Evolutionary conservation across 805 yeast genomes (phyloP), one percentile per base, ranked within the genome.

Genomic region (Candida pini): DNA sequence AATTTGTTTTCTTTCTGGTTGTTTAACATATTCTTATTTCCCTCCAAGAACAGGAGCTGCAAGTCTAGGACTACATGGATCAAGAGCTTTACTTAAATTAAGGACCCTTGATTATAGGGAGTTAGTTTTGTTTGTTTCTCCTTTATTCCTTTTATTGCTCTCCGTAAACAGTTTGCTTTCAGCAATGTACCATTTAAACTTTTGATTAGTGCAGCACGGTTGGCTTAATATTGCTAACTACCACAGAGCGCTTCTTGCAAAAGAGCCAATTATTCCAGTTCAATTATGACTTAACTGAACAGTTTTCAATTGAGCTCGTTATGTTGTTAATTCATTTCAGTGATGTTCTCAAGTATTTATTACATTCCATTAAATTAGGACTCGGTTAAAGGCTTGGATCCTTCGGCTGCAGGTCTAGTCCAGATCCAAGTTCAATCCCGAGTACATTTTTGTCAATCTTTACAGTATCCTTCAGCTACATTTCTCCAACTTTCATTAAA

Each of bases 181-280:
- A 51, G 68, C 8, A 66, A 76, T 25, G 10, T 9, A 16, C 18
- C 61, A 5, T 71, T 78, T 30, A 16, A 60, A 36, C 28, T 35
- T 0, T 48, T 71, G 22, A 47, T 66, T 18, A 37, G 44, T 0
- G 35, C 1, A 46, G 68, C 0, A 60, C 58, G 36, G 40, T 45
- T 3, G 41, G 49, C 0, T 85, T 83, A n/a, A n/a, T n/a, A n/a
- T n/a, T n/a, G n/a, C n/a, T 48, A 62, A 66, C 27, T 67, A 67
- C 37, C 65, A 71, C 28, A 90, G 82, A 46, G 35, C 55, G 18
- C 50, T 63, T 30, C 55, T 68, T 19, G 78, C 84, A 1, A 53
- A 51, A 1, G 83, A 81, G 53, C 90, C 92, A 2, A 73, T 81
- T 13, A 64, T 82, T 34, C 89, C 90, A 1, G 63, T 82, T 25